A percentile compares a stretch with the other conserved stretches of the same genome.
These are phyloP conservation scores for Cystoderma amianthinum DNA, from an alignment of 768 basidiomycete genomes.

Conservation along the genomic window DNA sequence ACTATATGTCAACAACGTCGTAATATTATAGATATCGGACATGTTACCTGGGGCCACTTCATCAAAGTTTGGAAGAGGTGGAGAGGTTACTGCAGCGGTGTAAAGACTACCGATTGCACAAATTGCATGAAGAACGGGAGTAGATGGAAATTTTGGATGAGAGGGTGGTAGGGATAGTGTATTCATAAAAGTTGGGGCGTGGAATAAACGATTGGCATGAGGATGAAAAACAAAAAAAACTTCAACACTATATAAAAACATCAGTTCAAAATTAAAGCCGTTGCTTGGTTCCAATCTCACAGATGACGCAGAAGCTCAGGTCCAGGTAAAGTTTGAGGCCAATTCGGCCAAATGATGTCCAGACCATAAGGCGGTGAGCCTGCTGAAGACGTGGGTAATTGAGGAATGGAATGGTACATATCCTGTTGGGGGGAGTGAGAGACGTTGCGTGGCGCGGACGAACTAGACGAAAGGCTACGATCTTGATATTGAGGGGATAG, in stretches of 20 bases:
- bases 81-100: conserved; percentile 57
- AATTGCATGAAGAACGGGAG: conserved; percentile 76
- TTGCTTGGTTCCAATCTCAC: too few relatives aligned
- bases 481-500: conserved; percentile 7
- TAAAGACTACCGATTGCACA: conserved; percentile 76
- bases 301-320: conserved; percentile 59
- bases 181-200: conserved; percentile 57
- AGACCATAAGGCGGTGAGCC: conserved; percentile 17
- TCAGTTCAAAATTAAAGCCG: background rate
- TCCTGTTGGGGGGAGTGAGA: conserved; percentile 18
- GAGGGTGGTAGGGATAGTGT: conserved; percentile 57
- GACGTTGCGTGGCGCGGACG: conserved; percentile 11
- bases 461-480: conserved; percentile 3
- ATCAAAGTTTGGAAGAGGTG: conserved; percentile 42
- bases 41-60: conserved; percentile 39
- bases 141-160: conserved; percentile 68
- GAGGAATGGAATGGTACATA: conserved; percentile 8
- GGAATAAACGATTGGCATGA: conserved; percentile 65
- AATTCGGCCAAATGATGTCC: conserved; percentile 45
- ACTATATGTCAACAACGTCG: conserved; percentile 3
- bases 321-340: conserved; percentile 60
- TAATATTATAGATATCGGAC: background rate
- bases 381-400: conserved; percentile 8
- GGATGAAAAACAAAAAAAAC: conserved; percentile 78
- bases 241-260: conserved; percentile 43